These are phyloP conservation scores for Brassica incana DNA, from an alignment of 345 rosid genomes.

Conservation along the genomic window DNA sequence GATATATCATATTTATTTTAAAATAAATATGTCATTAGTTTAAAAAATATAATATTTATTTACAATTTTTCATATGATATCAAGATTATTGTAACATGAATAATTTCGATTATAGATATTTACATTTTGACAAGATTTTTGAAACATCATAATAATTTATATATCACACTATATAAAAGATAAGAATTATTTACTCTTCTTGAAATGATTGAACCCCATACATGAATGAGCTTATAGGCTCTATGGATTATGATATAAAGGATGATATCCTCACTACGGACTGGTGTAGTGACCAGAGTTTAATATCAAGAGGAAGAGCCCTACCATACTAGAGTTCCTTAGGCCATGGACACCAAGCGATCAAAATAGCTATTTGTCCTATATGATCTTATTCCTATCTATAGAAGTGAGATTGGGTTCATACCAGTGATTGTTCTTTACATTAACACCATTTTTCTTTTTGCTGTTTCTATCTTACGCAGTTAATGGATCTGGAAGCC, in stretches of 20 bases:
- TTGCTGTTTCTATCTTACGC: conserved; percentile 65
- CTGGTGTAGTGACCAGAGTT: conserved; percentile 19
- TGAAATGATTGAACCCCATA: conserved; percentile 39
- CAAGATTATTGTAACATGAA: too few species aligned
- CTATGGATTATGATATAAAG: conserved; percentile 40
- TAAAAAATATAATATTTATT: too few species aligned
- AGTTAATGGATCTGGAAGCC: conserved; percentile 54
- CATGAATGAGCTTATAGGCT: conserved; percentile 46
- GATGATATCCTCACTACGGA: conserved; percentile 47
- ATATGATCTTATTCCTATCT: background rate
- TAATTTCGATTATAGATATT: too few species aligned
- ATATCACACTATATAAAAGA: too few species aligned
- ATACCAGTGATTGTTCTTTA: background rate
- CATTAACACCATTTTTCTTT: conserved; percentile 1
- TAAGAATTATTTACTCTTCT: conserved; percentile 40
- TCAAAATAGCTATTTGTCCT: conserved; percentile 49
- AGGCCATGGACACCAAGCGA: conserved; percentile 68
- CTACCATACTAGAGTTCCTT: conserved; percentile 67
- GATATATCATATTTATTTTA: too few species aligned
- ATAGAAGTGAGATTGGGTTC: background rate
- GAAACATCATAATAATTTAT: too few species aligned
- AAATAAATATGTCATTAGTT: too few species aligned
- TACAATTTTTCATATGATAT: too few species aligned
- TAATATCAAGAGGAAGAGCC: conserved; percentile 58
- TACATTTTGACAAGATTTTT: too few species aligned